Conservation (phyloP, 2,329 filamentous ascomycete species). For the Ophiostoma angusticollis region DNA sequence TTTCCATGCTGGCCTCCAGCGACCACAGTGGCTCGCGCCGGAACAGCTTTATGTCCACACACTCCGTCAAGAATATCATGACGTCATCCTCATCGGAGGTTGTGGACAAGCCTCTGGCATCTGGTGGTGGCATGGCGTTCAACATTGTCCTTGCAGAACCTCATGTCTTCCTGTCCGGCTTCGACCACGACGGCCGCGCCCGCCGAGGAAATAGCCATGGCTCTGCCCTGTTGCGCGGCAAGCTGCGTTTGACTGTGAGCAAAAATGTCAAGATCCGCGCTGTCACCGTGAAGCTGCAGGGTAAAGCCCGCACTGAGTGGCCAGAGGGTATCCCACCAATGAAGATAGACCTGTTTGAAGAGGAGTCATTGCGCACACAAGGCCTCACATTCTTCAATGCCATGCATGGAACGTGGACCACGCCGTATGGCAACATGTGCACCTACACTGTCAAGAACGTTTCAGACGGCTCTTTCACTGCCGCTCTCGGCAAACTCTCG, state of each 20-base stretch:
- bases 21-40: constrained; percentile 25
- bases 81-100: constrained; percentile 40
- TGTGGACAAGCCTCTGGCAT: constrained; percentile 58
- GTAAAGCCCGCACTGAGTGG: constrained; percentile 84
- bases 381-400: constrained; percentile 89
- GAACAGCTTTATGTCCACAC: constrained; percentile 38
- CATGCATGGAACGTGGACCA: constrained; percentile 46
- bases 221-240: constrained; percentile 76
- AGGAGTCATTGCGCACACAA: constrained; percentile 76
- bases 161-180: constrained; percentile 67
- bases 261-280: constrained; percentile 92
- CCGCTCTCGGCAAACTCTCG: constrained; percentile 2
- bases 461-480: constrained; percentile 20
- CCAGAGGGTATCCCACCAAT: constrained; percentile 86
- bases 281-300: constrained; percentile 73
- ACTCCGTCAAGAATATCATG: constrained; percentile 37
- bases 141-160: constrained; percentile 66
- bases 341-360: constrained; percentile 72
- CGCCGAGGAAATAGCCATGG: constrained; percentile 42
- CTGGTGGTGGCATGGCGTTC: constrained; percentile 61
- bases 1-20: too few species aligned
- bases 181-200: constrained; percentile 54
- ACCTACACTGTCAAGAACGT: constrained; percentile 35
- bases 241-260: constrained; percentile 65
- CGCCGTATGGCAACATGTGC: constrained; percentile 51